Base-by-base conservation (phyloP, 129 eudicot species). In the Logfia minima region DNA sequence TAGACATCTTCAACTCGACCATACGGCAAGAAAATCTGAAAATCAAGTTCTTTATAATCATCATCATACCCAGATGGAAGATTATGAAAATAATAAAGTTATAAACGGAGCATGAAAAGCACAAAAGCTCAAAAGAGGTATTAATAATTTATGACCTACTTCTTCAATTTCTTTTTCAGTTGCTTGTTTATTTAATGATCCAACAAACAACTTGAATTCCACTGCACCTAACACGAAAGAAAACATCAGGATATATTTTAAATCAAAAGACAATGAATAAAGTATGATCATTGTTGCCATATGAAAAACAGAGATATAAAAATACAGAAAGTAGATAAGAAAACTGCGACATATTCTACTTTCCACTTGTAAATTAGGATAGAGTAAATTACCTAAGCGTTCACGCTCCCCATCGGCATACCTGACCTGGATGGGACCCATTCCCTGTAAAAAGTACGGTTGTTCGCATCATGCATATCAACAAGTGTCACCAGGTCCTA, bases 351-450 rank as follows among this genome's bases (percentile, higher is more conserved):
- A 5, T 24, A 10, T 16, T 13, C 29, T 26, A 75, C 34, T 43
- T 75, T 28, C 34, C 39, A 64, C n/a, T 53, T 22, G 55, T 72
- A 51, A 23, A 29, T n/a, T 17, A 19, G 14, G 78, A 52, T 51
- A 19, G 66, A 65, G 75, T 73, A 83, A 51, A 71, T 82, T 88
- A 91, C 99, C 99, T 80, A 91, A 80, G 68, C 97, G 97, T 83
- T 95, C 99, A 39, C 99, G 90, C 80, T 95, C 99, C 66, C 99
- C 99, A 35, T 95, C 99, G 51, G 99, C 99, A 81, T 87, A 95
- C 80, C 99, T 88, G 70, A 95, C 99, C 87, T 95, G 99, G 85
- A 95, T 89, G 60, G 99, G 97, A 78, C 92, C 96, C 70, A 82
- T 72, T 60, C 96, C 99, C 99, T 95, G 86, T 31, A 76, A 53